These are phyloP conservation scores for Myrica gale DNA, from an alignment of 306 rosid species.

Conservation along the genomic window DNA sequence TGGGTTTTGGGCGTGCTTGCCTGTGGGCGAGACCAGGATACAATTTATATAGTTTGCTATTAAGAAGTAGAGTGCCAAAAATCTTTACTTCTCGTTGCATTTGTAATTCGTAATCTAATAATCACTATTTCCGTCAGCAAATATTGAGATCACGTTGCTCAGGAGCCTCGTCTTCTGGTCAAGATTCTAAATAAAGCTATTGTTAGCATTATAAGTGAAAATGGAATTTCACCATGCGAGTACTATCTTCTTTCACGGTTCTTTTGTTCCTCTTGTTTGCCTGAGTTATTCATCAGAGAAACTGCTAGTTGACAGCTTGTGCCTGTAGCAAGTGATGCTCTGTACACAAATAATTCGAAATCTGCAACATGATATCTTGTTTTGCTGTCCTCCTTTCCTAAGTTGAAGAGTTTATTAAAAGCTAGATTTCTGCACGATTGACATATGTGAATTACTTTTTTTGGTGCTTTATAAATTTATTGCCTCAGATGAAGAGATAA, in stretches of 20 bases:
- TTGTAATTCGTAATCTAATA: background rate
- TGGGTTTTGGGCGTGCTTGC: background rate
- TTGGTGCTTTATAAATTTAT: background rate
- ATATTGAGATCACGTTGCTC: background rate
- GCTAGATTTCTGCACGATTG: background rate
- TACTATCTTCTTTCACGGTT: background rate
- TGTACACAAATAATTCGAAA: background rate
- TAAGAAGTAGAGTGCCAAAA: background rate
- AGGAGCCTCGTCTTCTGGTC: background rate
- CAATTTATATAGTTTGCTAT: background rate
- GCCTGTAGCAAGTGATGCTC: background rate
- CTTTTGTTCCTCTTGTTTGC: background rate
- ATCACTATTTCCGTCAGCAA: background rate
- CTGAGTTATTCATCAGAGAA: background rate
- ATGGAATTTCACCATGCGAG: background rate
- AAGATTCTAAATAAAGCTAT: background rate
- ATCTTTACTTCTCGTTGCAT: background rate
- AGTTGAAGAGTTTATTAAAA: constrained; percentile 8
- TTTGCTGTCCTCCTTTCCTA: background rate
- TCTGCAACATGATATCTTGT: background rate
- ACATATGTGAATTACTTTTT: constrained; percentile 6
- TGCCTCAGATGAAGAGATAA: constrained; percentile 2
- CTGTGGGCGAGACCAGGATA: constrained; percentile 3
- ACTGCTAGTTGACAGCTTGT: background rate
- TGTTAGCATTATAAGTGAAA: background rate